Evolutionary conservation across 805 yeast genomes (phyloP).

Genomic region (Wickerhamomyces chaumierensis): DNA sequence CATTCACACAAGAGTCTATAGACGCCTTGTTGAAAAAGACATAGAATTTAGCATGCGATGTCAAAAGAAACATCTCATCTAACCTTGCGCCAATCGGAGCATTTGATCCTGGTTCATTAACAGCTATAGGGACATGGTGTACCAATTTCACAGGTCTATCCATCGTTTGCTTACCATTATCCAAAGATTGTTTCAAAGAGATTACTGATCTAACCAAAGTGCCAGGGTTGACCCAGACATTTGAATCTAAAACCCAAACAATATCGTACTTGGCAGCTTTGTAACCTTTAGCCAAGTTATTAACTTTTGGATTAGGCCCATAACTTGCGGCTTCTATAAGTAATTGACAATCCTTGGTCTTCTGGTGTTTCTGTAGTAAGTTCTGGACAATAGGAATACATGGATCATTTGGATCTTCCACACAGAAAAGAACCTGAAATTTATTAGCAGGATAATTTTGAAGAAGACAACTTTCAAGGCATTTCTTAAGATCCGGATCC

Average conservation of each 20-base stretch:
- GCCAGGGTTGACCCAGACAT: conserved; percentile 65
- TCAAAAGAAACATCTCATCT: conserved; percentile 77
- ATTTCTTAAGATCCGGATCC: conserved; percentile 61
- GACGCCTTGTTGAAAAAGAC: conserved; percentile 63
- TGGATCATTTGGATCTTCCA: conserved; percentile 52
- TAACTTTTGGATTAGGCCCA: conserved; percentile 86
- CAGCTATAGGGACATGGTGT: conserved; percentile 73
- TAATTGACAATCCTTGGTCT: conserved; percentile 41
- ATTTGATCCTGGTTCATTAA: conserved; percentile 10
- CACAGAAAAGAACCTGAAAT: conserved; percentile 67
- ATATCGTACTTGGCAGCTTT: conserved; percentile 56
- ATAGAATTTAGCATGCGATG: conserved; percentile 81
- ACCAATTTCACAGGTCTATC: conserved; percentile 48
- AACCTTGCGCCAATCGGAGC: conserved; percentile 45
- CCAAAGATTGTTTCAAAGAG: conserved; percentile 35
- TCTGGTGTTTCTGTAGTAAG: conserved; percentile 41
- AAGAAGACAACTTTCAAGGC: conserved; percentile 54
- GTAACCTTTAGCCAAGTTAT: conserved; percentile 78
- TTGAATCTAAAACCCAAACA: conserved; percentile 79
- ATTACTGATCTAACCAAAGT: conserved; percentile 54
- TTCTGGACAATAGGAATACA: conserved; percentile 45
- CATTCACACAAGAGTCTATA: conserved; percentile 84
- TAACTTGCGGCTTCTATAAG: conserved; percentile 36
- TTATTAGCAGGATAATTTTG: conserved; percentile 54
- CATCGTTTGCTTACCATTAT: conserved; percentile 32